Evolutionary conservation across 2,329 filamentous ascomycete genomes (phyloP), one percentile per base, ranked within the genome.

Genomic region (Drechslera avenae): DNA sequence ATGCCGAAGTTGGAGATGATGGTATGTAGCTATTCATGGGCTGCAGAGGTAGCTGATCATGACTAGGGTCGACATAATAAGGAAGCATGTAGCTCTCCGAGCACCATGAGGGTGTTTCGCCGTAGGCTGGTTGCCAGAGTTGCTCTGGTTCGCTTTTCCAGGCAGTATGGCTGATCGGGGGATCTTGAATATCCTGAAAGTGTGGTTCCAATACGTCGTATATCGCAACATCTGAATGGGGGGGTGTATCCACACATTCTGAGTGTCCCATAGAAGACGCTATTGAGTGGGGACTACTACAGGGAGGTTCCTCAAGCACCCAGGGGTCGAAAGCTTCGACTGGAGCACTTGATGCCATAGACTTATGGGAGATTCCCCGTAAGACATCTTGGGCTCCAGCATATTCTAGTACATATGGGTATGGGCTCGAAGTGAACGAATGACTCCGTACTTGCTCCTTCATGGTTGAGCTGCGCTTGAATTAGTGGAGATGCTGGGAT

Each of bases 271-370:
- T 46, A 0, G 61, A 58, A 4, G 57, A 43, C 10, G 33, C 48
- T 21, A 54, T 60, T 3, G 61, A 62, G 1, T 55, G 14, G 3
- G 61, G 53, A 18, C 56, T 63, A 5, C 41, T 47, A 19, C 40
- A 51, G 14, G 37, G 26, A 17, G 48, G 42, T 16, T 33, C 32
- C 1, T 54, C 46, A 13, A 63, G 35, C 8, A 62, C 17, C 61
- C 59, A 62, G n/a, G 53, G 43, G 32, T 54, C 50, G 5, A 60
- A 52, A 3, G 46, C 31, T 9, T 46, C 34, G 10, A 56, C 45
- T 5, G 50, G 36, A 40, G 46, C 40, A 19, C 52, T 44, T 28
- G 52, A 28, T 6, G 48, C 37, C 17, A 37, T 43, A 13, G 54
- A 35, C 5, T 40, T 21, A 18, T 48, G 46, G n/a, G 50, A 19